Conservation (phyloP, 768 basidiomycete genomes). For the Agaricus blazei region DNA sequence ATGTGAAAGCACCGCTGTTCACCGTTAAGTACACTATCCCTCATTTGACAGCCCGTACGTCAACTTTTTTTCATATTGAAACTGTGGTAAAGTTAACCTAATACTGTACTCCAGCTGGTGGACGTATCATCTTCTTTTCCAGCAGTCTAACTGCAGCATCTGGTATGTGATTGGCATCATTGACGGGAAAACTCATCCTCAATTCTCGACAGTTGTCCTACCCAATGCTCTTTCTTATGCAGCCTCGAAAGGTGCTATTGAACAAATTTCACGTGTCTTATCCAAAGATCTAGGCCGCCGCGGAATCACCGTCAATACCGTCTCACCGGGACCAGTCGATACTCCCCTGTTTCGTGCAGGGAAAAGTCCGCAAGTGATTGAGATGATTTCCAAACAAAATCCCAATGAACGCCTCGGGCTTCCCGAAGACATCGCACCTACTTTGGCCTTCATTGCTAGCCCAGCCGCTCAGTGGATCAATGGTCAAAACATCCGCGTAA, state of each 20-base stretch:
- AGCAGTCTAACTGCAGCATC: conserved; percentile 41
- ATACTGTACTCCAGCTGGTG: conserved; percentile 32
- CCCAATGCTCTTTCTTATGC: conserved; percentile 49
- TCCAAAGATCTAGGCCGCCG: conserved; percentile 49
- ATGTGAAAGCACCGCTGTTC: conserved; percentile 59
- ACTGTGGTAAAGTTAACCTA: background rate
- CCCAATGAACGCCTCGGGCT: conserved; percentile 42
- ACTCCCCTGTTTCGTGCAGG: conserved; percentile 53
- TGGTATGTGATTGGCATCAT: conserved; percentile 17
- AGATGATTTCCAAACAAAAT: conserved; percentile 37
- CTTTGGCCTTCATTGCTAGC: conserved; percentile 49
- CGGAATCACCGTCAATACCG: conserved; percentile 53
- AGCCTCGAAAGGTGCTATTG: conserved; percentile 55
- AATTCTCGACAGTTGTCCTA: conserved; percentile 25
- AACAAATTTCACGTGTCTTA: conserved; percentile 52
- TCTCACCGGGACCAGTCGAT: conserved; percentile 53
- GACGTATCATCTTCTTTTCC: conserved; percentile 55
- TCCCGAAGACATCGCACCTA: conserved; percentile 49
- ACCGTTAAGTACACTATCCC: conserved; percentile 41
- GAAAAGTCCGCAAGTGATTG: conserved; percentile 42
- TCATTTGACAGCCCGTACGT: conserved; percentile 39
- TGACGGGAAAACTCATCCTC: background rate
- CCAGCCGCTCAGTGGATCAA: conserved; percentile 53
- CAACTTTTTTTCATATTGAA: background rate
- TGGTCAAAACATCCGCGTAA: conserved; percentile 51